Conservation (phyloP, 1,284 basidiomycete species). For the Neonothopanus nambi region DNA sequence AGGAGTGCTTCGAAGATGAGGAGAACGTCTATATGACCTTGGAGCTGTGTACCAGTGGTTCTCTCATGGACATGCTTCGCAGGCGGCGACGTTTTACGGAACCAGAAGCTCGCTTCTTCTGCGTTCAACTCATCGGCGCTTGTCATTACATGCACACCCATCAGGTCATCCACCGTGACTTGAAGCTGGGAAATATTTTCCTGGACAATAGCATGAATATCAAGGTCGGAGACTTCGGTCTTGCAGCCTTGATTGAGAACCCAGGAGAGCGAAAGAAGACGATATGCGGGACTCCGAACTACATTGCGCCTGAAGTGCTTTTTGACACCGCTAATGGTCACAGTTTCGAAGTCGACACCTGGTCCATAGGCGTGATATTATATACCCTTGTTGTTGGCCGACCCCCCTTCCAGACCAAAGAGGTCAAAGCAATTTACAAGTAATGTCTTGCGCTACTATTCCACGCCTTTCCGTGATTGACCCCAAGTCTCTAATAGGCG, state of each 20-base stretch:
- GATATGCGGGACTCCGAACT: constrained; percentile 98
- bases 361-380: constrained; percentile 96
- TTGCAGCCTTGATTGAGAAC: constrained; percentile 95
- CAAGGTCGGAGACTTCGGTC: constrained; percentile 96
- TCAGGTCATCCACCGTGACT: constrained; percentile 94
- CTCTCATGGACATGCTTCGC: constrained; percentile 90
- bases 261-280: constrained; percentile 98
- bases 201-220: constrained; percentile 92
- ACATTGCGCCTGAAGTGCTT: constrained; percentile 97
- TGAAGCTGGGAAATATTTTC: constrained; percentile 96
- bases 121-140: constrained; percentile 93
- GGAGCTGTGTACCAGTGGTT: constrained; percentile 89
- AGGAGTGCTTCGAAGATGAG: constrained; percentile 94
- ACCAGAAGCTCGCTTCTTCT: constrained; percentile 89
- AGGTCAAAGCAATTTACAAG: constrained; percentile 95
- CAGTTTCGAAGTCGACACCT: constrained; percentile 97
- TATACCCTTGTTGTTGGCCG: constrained; percentile 94
- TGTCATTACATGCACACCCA: constrained; percentile 97
- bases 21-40: constrained; percentile 98
- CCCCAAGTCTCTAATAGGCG: constrained; percentile 50
- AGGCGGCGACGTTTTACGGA: constrained; percentile 88
- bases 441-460: constrained; percentile 35
- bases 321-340: constrained; percentile 96
- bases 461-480: too few species aligned
- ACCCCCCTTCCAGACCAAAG: constrained; percentile 97